Percentiles rank a stretch among this genome's conserved stretches.
Conservation (phyloP, 495 filamentous ascomycete species). For the Xylaria intraflava region DNA sequence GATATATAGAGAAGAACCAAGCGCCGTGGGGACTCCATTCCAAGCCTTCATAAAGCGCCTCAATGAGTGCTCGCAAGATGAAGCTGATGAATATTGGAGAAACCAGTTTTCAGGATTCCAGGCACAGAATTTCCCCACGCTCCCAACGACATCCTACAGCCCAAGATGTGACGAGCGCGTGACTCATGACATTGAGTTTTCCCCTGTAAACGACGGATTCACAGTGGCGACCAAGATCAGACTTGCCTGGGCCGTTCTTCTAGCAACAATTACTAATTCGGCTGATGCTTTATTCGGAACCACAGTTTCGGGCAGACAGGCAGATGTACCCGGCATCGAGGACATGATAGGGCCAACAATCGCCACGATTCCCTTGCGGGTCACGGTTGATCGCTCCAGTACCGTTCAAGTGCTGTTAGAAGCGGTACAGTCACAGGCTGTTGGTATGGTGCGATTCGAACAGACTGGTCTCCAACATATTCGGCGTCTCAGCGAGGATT, state of each 20-base stretch:
- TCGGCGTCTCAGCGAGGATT: conserved; percentile 43
- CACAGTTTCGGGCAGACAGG: conserved; percentile 44
- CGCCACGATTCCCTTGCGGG: conserved; percentile 50
- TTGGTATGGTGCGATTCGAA: conserved; percentile 47
- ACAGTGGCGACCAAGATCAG: conserved; percentile 48
- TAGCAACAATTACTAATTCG: conserved; percentile 40
- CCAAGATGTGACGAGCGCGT: background rate
- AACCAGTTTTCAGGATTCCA: background rate
- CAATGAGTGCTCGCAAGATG: too few relatives aligned
- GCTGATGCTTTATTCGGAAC: conserved; percentile 47
- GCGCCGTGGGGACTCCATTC: background rate
- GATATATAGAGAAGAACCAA: background rate
- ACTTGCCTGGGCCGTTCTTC: conserved; percentile 50
- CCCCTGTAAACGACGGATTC: conserved; percentile 10
- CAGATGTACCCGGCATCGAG: conserved; percentile 39
- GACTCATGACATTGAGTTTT: background rate
- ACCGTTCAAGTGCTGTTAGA: conserved; percentile 30
- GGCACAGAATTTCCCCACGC: background rate
- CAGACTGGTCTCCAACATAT: conserved; percentile 58
- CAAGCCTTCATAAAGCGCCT: background rate
- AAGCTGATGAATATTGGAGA: too few relatives aligned
- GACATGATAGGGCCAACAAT: conserved; percentile 48
- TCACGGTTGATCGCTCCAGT: conserved; percentile 28
- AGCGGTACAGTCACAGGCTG: conserved; percentile 41
- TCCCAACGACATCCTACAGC: background rate